Evolutionary conservation across 352 stramenopile genomes (phyloP), one percentile per base, ranked within the genome.

Genomic region (Plasmopara halstedii): DNA sequence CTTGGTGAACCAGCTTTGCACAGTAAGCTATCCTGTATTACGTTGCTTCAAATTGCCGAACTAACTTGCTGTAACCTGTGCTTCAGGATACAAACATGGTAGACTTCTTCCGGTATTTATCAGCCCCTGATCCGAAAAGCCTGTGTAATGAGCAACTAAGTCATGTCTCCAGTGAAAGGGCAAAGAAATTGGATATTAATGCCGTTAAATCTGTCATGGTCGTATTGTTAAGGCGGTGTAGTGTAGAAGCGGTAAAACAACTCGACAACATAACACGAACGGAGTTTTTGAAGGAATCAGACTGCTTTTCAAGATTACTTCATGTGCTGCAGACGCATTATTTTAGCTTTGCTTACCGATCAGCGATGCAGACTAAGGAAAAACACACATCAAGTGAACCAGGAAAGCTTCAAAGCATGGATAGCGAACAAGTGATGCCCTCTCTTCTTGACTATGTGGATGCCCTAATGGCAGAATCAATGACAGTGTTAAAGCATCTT

Each of bases 361-460:
- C 38, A 42, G 36, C 23, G 6, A 39, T 23, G 5, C 29, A 29
- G 1, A 39, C 14, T 6, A 39, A 19, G 6, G 23, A 14, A 29
- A 41, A 10, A 17, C 7, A 1, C 32, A 10, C 5, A 29, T 32
- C 29, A 32, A 29, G 23, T n/a, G 32, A 38, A 15, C 8, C 19
- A 6, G 10, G 19, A 29, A n/a, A 7, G 3, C 6, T 14, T 18
- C 11, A 34, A 10, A 26, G 3, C 18, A 35, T 17, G 22, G 22
- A 40, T 8, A 56, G 35, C 22, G n/a, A 39, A 2, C 60, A 61
- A 11, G 55, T 70, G 17, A 19, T 70, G 14, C 41, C 64, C 4
- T 45, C 38, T n/a, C 21, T 81, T 32, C 20, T 71, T 6, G 25
- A 50, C 9, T 83, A 79, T 23, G 31, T 83, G 21, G 68, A 79